Evolutionary conservation across 305 asterid species (phyloP).

Genomic region (Rubia peregrina): DNA sequence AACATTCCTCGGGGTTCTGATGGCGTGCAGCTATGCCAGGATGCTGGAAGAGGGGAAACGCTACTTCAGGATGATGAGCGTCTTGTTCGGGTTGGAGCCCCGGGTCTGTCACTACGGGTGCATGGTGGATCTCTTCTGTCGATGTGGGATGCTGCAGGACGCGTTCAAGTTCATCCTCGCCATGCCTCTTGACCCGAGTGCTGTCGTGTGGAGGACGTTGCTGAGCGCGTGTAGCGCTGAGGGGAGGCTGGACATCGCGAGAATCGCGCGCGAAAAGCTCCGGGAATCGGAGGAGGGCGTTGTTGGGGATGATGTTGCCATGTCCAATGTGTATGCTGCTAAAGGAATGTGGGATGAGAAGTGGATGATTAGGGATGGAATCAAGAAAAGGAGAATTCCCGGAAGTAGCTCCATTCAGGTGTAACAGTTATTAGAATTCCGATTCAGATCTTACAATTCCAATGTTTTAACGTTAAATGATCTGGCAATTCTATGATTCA

Average conservation of each 20-base stretch:
- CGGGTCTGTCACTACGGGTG: constrained; percentile 49
- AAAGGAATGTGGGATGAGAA: constrained; percentile 34
- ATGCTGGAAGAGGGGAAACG: constrained; percentile 35
- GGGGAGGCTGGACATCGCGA: constrained; percentile 22
- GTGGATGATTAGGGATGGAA: constrained; percentile 18
- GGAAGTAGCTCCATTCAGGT: background rate
- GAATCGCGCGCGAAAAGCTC: background rate
- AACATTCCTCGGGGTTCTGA: constrained; percentile 42
- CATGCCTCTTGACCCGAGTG: constrained; percentile 44
- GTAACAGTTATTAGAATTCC: background rate
- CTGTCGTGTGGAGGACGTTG: constrained; percentile 47
- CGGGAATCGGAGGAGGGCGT: constrained; percentile 9
- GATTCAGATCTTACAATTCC: background rate
- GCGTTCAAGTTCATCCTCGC: constrained; percentile 34
- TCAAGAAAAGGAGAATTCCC: background rate
- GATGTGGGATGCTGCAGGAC: constrained; percentile 46
- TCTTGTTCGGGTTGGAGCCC: constrained; percentile 34
- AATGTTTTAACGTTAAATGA: too few relatives aligned
- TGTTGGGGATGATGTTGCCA: constrained; percentile 24
- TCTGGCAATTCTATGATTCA: too few relatives aligned
- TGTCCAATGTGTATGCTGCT: constrained; percentile 27
- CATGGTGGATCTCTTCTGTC: constrained; percentile 52
- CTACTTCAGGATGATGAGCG: constrained; percentile 33
- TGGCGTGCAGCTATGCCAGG: constrained; percentile 57
- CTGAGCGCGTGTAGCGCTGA: constrained; percentile 47